phyloP scores from a whole-genome alignment of 106 monocot species.

The Alisma plantagoaquatica region DNA sequence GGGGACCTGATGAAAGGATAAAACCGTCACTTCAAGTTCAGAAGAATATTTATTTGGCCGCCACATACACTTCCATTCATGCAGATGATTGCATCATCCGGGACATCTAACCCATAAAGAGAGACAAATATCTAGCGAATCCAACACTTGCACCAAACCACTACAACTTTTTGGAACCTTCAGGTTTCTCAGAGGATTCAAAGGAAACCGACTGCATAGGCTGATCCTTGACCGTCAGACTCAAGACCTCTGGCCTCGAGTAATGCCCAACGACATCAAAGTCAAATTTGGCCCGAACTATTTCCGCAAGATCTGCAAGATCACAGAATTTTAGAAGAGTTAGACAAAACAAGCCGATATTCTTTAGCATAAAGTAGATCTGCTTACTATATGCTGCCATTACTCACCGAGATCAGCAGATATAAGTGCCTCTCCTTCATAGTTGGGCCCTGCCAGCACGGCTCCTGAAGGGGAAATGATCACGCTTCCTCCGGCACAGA shows the following conservation, averaged over 20 bases:
- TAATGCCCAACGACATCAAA: slow-evolving; percentile 93
- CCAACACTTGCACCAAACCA: no score
- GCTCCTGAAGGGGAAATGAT: slow-evolving; percentile 67
- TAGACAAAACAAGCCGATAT: no score
- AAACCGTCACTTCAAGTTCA: no score
- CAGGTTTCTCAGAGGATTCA: slow-evolving; percentile 13
- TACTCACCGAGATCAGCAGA: slow-evolving; percentile 71
- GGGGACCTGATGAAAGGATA: no score
- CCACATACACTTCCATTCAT: no score
- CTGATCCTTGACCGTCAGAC: slow-evolving; percentile 58
- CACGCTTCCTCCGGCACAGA: slow-evolving; percentile 75
- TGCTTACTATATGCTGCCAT: no score
- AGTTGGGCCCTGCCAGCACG: slow-evolving; percentile 67
- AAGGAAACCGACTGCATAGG: slow-evolving; percentile 50
- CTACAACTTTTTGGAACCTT: slow-evolving; percentile 9
- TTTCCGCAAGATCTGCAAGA: slow-evolving; percentile 81
- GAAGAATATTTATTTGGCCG: no score
- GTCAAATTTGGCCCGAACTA: slow-evolving; percentile 75
- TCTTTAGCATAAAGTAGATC: neutral
- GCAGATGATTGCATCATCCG: no score
- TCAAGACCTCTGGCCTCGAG: slow-evolving; percentile 74
- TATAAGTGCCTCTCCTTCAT: slow-evolving; percentile 66
- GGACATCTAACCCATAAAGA: no score
- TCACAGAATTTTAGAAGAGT: neutral
- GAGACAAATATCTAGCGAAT: no score